phyloP scores from a whole-genome alignment of 106 monocot genomes.

The Hemerocallis citrina region DNA sequence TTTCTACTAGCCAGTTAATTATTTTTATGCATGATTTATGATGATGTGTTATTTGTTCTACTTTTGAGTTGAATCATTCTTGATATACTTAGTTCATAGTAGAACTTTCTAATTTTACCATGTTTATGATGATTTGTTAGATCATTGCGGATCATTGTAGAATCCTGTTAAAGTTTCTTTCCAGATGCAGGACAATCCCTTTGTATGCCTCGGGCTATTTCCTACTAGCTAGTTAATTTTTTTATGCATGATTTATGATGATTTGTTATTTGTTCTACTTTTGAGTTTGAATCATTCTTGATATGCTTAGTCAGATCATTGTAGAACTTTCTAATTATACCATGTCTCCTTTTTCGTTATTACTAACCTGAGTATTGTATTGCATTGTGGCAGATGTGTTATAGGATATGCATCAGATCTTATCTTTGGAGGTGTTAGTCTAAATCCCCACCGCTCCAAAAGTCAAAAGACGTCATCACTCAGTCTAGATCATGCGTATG shows the following conservation, averaged over 20 bases:
- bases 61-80: background rate
- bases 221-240: too few relatives aligned
- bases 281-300: background rate
- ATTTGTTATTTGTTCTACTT: background rate
- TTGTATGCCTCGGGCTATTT: too few relatives aligned
- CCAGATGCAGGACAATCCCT: too few relatives aligned
- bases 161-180: too few relatives aligned
- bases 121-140: too few relatives aligned
- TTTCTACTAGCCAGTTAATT: too few relatives aligned
- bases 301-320: background rate
- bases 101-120: background rate
- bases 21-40: too few relatives aligned
- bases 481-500: constrained; percentile 96
- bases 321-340: background rate
- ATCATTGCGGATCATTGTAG: too few relatives aligned
- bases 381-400: constrained; percentile 97
- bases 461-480: constrained; percentile 47
- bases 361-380: background rate
- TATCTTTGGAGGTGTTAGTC: constrained; percentile 51
- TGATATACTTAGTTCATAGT: background rate
- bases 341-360: too few relatives aligned
- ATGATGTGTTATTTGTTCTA: too few relatives aligned
- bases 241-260: too few relatives aligned
- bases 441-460: constrained; percentile 64
- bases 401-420: constrained; percentile 95